Percentiles rank a stretch among this genome's conserved stretches.
These are phyloP conservation scores for Glonium stellatum DNA, from an alignment of 495 filamentous ascomycete genomes.

Conservation along the genomic window DNA sequence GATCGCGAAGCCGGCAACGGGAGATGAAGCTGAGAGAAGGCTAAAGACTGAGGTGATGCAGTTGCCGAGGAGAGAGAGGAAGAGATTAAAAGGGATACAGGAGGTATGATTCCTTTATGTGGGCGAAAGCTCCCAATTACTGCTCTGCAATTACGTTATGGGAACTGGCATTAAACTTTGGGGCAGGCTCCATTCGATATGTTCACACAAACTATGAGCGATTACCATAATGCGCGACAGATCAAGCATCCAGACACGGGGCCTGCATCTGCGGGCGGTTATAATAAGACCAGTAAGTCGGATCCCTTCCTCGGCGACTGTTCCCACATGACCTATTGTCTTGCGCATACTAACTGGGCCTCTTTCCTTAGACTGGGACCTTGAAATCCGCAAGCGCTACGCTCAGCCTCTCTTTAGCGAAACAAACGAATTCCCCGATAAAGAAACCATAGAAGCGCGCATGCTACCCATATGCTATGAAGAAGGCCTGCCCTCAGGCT, in stretches of 20 bases:
- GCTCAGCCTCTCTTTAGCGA: slow-evolving; percentile 78
- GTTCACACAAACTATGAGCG: slow-evolving; percentile 16
- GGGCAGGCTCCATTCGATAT: slow-evolving; percentile 11
- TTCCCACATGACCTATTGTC: neutral
- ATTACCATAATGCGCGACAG: slow-evolving; percentile 62
- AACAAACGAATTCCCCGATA: slow-evolving; percentile 87
- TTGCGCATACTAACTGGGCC: neutral
- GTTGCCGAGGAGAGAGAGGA: slow-evolving; percentile 73
- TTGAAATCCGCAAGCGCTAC: slow-evolving; percentile 90
- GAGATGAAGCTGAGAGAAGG: slow-evolving; percentile 84
- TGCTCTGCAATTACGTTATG: neutral
- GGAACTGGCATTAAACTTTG: too few species aligned
- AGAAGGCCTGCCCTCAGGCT: slow-evolving; percentile 70
- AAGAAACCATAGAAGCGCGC: slow-evolving; percentile 66
- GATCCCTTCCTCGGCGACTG: slow-evolving; percentile 4
- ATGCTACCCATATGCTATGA: slow-evolving; percentile 96
- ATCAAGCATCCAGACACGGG: slow-evolving; percentile 62
- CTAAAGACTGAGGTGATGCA: slow-evolving; percentile 94
- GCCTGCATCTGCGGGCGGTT: slow-evolving; percentile 73
- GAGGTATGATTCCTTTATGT: slow-evolving; percentile 40
- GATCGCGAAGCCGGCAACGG: slow-evolving; percentile 71
- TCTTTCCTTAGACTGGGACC: slow-evolving; percentile 35
- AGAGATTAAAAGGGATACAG: slow-evolving; percentile 73
- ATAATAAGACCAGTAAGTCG: slow-evolving; percentile 80
- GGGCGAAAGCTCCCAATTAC: neutral